A percentile compares a stretch with the other conserved stretches of the same genome.
phyloP scores from a whole-genome alignment of 495 filamentous ascomycete species.

The Pyrenopolyporus hunteri region DNA sequence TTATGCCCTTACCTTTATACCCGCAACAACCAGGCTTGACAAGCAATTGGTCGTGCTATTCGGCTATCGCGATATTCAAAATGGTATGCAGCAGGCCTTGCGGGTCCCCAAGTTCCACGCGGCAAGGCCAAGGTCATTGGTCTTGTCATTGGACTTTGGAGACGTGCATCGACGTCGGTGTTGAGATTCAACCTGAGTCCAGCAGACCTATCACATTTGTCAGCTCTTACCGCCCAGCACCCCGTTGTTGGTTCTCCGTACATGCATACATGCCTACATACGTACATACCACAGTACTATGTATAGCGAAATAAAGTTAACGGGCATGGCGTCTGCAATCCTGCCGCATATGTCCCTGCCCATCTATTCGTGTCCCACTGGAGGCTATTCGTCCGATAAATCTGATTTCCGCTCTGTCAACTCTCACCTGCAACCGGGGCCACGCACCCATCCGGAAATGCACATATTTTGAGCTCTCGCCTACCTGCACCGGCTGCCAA shows the following conservation, averaged over 20 bases:
- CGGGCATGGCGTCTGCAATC: slow-evolving; percentile 15
- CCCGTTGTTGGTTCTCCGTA: slow-evolving; percentile 20
- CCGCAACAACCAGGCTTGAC: slow-evolving; percentile 21
- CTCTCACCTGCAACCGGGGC: slow-evolving; percentile 25
- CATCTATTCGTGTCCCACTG: slow-evolving; percentile 1
- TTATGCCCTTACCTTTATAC: slow-evolving; percentile 17
- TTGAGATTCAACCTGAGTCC: slow-evolving; percentile 16
- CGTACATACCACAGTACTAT: no score
- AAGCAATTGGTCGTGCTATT: slow-evolving; percentile 36
- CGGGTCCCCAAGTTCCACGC: slow-evolving; percentile 24
- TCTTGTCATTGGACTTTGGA: slow-evolving; percentile 33
- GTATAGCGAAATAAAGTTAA: slow-evolving; percentile 33
- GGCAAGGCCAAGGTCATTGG: slow-evolving; percentile 26
- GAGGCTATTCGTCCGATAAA: slow-evolving; percentile 21
- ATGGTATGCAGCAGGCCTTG: slow-evolving; percentile 33
- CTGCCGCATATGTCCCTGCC: not conserved
- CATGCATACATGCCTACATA: no score
- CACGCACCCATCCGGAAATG: slow-evolving; percentile 26
- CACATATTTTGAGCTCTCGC: slow-evolving; percentile 22
- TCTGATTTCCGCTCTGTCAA: slow-evolving; percentile 26
- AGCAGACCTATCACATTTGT: slow-evolving; percentile 29
- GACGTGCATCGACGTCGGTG: slow-evolving; percentile 29
- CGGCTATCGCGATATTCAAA: slow-evolving; percentile 39
- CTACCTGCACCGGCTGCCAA: slow-evolving; percentile 28
- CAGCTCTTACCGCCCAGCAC: slow-evolving; percentile 20